Base-by-base conservation (phyloP, 192 early-diverging fungal species). In the Coemansia sp. region DNA sequence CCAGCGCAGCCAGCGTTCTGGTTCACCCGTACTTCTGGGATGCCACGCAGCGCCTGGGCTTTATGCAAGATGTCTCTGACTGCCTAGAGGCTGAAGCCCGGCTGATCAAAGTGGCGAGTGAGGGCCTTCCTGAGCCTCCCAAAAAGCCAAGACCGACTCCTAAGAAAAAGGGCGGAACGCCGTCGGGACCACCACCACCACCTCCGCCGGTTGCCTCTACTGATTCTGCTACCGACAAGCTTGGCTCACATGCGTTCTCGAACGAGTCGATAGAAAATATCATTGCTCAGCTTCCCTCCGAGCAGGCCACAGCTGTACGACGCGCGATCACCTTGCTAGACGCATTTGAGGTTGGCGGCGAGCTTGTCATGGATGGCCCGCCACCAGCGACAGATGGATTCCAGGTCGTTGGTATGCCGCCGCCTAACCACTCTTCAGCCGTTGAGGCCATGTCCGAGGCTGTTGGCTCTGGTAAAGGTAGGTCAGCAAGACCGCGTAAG, bases 21-120 rank as follows among this genome's bases (percentile, higher is more conserved):
- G 76, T 85, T 10, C 97, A 99, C 73, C 97, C 97, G 19, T 99
- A 90, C 80, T 99, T 99, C 69, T 99, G 97, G 97, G 87, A 89
- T 14, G 76, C 93, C 1, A 76, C 91, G 44, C 87, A 93, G 77
- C 90, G 94, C 11, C 80, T 99, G 59, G 84, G 84, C 59, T 99
- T 98, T 76, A 68, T 99, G 73, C 94, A 95, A 79, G 95, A 98
- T 74, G 93, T 93, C 11, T 98, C 95, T 0, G 96, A 99, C 77
- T 87, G 97, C 27, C 90, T 98, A 66, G 95, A 98, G 73, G 86
- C 93, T 9, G 95, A 99, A 76, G 87, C 86, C 64, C 68, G 80
- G 11, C 72, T 82, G 66, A 77, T 82, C 59, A 82, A 82, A 58
- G 80, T 69, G 50, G 80, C 80, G 32, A 75, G 75, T 39, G 80